Evolutionary conservation across 805 yeast genomes (phyloP).

Genomic region (Nakazawaea sp.): DNA sequence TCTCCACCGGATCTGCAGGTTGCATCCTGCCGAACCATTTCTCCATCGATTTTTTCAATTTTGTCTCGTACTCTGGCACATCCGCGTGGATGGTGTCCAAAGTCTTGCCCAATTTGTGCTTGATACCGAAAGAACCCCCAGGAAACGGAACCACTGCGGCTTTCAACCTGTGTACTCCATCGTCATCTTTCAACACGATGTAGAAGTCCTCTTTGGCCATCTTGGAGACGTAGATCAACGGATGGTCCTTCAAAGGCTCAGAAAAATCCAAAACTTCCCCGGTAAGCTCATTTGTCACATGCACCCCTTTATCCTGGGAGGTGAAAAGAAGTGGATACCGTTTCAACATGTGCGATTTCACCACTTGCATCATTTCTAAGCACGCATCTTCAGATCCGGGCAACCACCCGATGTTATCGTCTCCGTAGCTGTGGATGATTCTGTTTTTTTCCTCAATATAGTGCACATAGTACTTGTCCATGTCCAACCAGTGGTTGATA

Average conservation of each 20-base stretch:
- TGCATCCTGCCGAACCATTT: constrained; percentile 62
- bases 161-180: constrained; percentile 51
- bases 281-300: constrained; percentile 54
- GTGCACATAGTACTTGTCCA: constrained; percentile 69
- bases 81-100: constrained; percentile 59
- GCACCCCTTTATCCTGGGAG: constrained; percentile 37
- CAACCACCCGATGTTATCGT: constrained; percentile 56
- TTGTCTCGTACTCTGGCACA: constrained; percentile 65
- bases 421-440: constrained; percentile 50
- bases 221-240: constrained; percentile 53
- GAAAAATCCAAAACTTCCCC: constrained; percentile 56
- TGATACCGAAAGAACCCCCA: constrained; percentile 67
- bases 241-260: constrained; percentile 54
- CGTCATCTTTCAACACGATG: constrained; percentile 43
- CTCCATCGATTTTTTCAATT: constrained; percentile 64
- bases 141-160: constrained; percentile 80
- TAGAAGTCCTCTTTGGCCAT: constrained; percentile 76
- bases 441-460: constrained; percentile 59
- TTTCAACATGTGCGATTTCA: constrained; percentile 49
- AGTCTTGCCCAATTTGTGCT: constrained; percentile 51
- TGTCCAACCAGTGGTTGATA: constrained; percentile 70
- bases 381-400: constrained; percentile 60
- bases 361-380: constrained; percentile 56
- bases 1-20: constrained; percentile 56
- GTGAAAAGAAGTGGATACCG: constrained; percentile 63